Conservation (phyloP, 2,329 filamentous ascomycete genomes). For the Alternaria rosae region DNA sequence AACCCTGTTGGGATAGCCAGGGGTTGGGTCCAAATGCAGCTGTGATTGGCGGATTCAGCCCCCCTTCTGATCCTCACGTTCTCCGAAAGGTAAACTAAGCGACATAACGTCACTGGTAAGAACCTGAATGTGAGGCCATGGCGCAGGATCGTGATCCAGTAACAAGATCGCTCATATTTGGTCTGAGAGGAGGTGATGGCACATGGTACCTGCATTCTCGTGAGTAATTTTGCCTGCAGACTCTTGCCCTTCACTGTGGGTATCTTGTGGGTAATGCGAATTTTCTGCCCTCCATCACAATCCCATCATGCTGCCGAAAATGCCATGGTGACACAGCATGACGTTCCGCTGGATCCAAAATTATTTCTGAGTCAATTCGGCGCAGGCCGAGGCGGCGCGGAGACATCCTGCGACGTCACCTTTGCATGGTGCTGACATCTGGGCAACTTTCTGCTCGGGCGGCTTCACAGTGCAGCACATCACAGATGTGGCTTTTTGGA, state of each 20-base stretch:
- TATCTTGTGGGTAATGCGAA: slow-evolving; percentile 1
- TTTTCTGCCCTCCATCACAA: slow-evolving; percentile 16
- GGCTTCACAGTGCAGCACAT: slow-evolving; percentile 12
- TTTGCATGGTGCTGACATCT: slow-evolving; percentile 11
- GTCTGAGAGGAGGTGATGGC: slow-evolving; percentile 25
- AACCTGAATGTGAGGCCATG: slow-evolving; percentile 19
- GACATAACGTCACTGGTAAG: slow-evolving; percentile 39
- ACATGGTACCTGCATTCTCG: slow-evolving; percentile 35
- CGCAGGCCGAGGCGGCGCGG: neutral
- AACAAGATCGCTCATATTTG: slow-evolving; percentile 16
- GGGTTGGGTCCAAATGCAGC: neutral
- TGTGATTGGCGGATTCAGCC: slow-evolving; percentile 31
- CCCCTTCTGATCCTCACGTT: slow-evolving; percentile 26
- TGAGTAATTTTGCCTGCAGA: slow-evolving; percentile 7
- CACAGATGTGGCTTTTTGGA: neutral
- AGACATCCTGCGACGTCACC: slow-evolving; percentile 13
- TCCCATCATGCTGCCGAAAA: slow-evolving; percentile 11
- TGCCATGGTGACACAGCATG: slow-evolving; percentile 20
- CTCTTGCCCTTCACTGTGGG: slow-evolving; percentile 1
- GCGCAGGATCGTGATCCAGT: slow-evolving; percentile 35
- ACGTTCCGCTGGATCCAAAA: slow-evolving; percentile 16
- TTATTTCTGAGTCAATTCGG: neutral
- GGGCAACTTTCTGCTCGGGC: slow-evolving; percentile 10
- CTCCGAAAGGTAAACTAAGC: slow-evolving; percentile 25
- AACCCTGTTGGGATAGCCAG: slow-evolving; percentile 20